Percentiles rank a stretch among this genome's conserved stretches.
These are phyloP conservation scores for Ophiostoma australiae DNA, from an alignment of 2,329 filamentous ascomycete species.

Conservation along the genomic window DNA sequence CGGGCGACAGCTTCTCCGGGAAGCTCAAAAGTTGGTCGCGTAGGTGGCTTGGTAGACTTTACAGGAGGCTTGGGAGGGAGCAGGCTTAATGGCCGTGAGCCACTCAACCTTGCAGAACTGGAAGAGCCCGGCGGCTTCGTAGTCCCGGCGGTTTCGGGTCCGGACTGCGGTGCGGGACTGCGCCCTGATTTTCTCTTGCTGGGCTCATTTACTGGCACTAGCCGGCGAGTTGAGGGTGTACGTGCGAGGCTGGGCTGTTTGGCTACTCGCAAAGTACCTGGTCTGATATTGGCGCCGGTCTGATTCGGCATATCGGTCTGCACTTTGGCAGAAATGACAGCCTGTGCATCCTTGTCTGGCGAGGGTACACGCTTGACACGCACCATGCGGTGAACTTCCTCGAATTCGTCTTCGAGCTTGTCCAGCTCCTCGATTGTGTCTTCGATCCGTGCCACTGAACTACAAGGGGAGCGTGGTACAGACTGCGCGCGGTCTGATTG, in stretches of 20 bases:
- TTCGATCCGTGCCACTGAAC: slow-evolving; percentile 47
- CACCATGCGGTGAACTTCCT: slow-evolving; percentile 46
- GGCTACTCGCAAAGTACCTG: not conserved
- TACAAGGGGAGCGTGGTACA: slow-evolving; percentile 22
- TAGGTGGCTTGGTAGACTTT: slow-evolving; percentile 53
- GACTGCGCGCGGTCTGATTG: slow-evolving; percentile 20
- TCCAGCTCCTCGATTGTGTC: slow-evolving; percentile 61
- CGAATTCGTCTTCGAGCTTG: slow-evolving; percentile 56
- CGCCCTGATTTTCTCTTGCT: not conserved
- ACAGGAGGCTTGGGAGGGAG: slow-evolving; percentile 43
- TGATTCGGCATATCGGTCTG: slow-evolving; percentile 35
- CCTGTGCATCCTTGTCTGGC: slow-evolving; percentile 32
- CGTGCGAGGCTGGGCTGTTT: slow-evolving; percentile 15
- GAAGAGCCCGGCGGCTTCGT: slow-evolving; percentile 30
- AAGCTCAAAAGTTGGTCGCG: slow-evolving; percentile 55
- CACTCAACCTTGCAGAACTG: slow-evolving; percentile 20
- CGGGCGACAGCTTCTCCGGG: slow-evolving; percentile 58
- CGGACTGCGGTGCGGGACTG: not conserved
- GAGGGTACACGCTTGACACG: slow-evolving; percentile 35
- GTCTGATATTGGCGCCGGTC: slow-evolving; percentile 38
- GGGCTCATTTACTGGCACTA: not conserved
- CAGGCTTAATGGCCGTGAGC: slow-evolving; percentile 40
- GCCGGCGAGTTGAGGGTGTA: not conserved
- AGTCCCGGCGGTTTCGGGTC: slow-evolving; percentile 11
- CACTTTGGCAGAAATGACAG: slow-evolving; percentile 19